These are phyloP conservation scores for Colletotrichum siamense DNA, from an alignment of 2,329 filamentous ascomycete genomes.

Conservation along the genomic window DNA sequence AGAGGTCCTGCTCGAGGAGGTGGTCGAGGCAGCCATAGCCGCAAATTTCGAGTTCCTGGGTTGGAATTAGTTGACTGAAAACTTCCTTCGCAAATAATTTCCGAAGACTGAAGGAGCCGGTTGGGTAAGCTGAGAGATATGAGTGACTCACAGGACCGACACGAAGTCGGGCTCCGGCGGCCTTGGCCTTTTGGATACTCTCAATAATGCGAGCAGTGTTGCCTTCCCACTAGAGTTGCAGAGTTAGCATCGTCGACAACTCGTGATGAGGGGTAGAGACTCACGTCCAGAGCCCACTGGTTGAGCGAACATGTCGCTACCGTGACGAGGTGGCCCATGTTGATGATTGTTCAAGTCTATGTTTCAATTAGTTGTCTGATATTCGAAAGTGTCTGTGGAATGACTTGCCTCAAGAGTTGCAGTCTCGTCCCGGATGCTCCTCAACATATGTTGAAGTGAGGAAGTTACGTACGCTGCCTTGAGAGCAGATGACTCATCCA, in stretches of 20 bases:
- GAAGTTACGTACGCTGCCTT: not conserved
- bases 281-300: slow-evolving; percentile 52
- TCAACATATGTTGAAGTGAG: not conserved
- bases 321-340: slow-evolving; percentile 30
- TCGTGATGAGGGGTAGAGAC: not conserved
- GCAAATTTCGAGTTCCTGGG: slow-evolving; percentile 52
- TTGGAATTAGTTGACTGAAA: not conserved
- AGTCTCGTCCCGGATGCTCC: not conserved
- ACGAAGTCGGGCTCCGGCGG: slow-evolving; percentile 53
- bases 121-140: not conserved
- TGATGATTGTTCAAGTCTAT: not conserved
- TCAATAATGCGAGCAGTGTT: slow-evolving; percentile 67
- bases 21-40: slow-evolving; percentile 46
- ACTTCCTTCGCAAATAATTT: not conserved
- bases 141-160: slow-evolving; percentile 55
- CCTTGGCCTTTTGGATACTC: slow-evolving; percentile 52
- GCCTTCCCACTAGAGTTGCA: slow-evolving; percentile 44
- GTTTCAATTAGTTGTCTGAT: not conserved
- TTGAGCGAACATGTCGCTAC: slow-evolving; percentile 42
- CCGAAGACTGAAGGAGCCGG: not conserved
- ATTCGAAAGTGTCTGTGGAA: not conserved
- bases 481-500: slow-evolving; percentile 10
- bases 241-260: not conserved
- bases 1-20: slow-evolving; percentile 56
- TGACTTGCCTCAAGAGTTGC: not conserved